Percentiles rank a stretch among this genome's conserved stretches.
These are phyloP conservation scores for Anastatica hierochuntica DNA, from an alignment of 345 rosid genomes.

Conservation along the genomic window DNA sequence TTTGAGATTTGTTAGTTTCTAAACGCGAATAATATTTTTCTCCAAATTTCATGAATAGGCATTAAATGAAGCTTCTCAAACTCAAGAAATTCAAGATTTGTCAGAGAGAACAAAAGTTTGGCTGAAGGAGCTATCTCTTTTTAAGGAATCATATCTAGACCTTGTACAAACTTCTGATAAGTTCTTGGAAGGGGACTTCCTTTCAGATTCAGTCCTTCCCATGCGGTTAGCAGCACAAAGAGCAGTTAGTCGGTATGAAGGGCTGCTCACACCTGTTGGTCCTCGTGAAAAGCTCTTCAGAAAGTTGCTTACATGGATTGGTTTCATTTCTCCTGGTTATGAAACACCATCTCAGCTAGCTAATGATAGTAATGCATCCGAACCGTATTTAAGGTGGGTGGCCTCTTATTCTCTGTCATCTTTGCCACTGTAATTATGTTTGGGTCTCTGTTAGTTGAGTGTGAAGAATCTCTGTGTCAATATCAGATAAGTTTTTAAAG, in stretches of 20 bases:
- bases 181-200: constrained; percentile 30
- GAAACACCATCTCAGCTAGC: constrained; percentile 49
- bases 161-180: constrained; percentile 35
- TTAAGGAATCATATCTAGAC: constrained; percentile 41
- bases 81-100: constrained; percentile 41
- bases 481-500: no score
- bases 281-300: constrained; percentile 80
- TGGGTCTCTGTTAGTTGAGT: not conserved
- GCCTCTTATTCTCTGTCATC: not conserved
- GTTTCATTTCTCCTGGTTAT: constrained; percentile 50
- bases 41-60: constrained; percentile 35
- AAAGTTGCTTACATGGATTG: constrained; percentile 66
- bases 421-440: not conserved
- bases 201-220: constrained; percentile 61
- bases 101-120: constrained; percentile 43
- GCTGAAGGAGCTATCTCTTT: constrained; percentile 53
- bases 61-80: constrained; percentile 37
- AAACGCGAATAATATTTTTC: not conserved
- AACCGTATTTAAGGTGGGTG: constrained; percentile 69
- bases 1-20: not conserved
- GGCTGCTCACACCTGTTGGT: constrained; percentile 72
- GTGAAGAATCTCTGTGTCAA: no score
- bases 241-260: constrained; percentile 84
- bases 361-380: constrained; percentile 42
- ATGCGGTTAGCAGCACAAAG: constrained; percentile 87